Evolutionary conservation across 805 yeast species (phyloP).

Genomic region (Starmerella kuoi): DNA sequence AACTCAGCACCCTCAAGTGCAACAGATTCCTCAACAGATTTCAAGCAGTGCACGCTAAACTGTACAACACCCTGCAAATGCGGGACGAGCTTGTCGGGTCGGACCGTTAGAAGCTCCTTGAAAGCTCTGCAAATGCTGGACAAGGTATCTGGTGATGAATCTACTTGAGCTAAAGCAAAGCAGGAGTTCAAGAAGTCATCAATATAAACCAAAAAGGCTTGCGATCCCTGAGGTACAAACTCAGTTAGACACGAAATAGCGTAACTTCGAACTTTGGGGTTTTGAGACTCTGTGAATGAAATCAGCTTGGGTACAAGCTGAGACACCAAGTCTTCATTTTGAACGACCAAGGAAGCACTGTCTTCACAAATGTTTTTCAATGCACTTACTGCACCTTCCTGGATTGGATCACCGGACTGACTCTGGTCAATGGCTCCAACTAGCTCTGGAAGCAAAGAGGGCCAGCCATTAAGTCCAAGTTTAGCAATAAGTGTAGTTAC

Average conservation of each 20-base stretch:
- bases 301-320: constrained; percentile 53
- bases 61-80: constrained; percentile 78
- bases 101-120: constrained; percentile 52
- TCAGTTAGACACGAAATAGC: constrained; percentile 64
- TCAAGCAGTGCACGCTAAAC: constrained; percentile 70
- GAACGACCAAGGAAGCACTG: constrained; percentile 50
- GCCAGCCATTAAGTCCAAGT: constrained; percentile 63
- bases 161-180: constrained; percentile 53
- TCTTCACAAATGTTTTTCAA: constrained; percentile 86
- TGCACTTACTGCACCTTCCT: constrained; percentile 72
- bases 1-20: constrained; percentile 92
- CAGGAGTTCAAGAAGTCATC: constrained; percentile 55
- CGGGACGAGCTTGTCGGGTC: constrained; percentile 69
- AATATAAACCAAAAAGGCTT: constrained; percentile 47
- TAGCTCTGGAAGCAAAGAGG: constrained; percentile 55
- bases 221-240: constrained; percentile 58
- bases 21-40: constrained; percentile 54
- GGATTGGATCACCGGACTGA: constrained; percentile 29
- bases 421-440: constrained; percentile 46
- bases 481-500: constrained; percentile 66
- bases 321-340: constrained; percentile 45
- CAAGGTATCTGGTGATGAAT: constrained; percentile 46
- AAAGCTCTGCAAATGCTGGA: constrained; percentile 70
- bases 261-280: constrained; percentile 41
- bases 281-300: constrained; percentile 33